phyloP scores from a whole-genome alignment of 1,139 yeast genomes.

The Yamadazyma dendronema region DNA sequence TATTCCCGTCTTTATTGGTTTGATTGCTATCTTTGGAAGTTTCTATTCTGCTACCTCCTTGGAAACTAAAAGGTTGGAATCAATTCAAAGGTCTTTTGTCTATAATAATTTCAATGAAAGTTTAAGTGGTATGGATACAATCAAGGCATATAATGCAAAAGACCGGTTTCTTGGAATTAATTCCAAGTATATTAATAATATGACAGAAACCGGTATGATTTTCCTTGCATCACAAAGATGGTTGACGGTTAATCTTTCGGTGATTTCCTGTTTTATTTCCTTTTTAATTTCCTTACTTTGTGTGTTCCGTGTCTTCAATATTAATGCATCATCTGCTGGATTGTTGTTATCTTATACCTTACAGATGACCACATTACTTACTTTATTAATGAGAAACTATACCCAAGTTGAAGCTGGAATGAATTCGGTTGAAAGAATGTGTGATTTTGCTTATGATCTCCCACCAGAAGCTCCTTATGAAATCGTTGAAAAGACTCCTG shows the following conservation, averaged over 20 bases:
- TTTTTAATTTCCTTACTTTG: conserved; percentile 59
- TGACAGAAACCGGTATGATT: conserved; percentile 72
- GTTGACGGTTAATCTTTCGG: conserved; percentile 67
- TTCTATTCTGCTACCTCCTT: conserved; percentile 67
- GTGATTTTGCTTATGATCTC: conserved; percentile 57
- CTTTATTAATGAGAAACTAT: conserved; percentile 51
- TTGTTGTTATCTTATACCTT: conserved; percentile 64
- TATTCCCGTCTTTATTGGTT: conserved; percentile 37
- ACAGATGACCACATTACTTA: conserved; percentile 50
- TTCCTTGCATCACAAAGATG: conserved; percentile 75
- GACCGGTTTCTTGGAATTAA: conserved; percentile 52
- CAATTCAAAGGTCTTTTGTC: conserved; percentile 70
- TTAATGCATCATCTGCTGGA: conserved; percentile 70
- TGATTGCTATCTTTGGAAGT: conserved; percentile 38
- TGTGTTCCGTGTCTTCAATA: conserved; percentile 61
- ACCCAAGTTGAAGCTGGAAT: conserved; percentile 81
- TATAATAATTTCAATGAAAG: conserved; percentile 78
- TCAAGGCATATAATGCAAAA: conserved; percentile 58
- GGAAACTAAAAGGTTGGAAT: conserved; percentile 80
- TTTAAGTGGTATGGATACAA: conserved; percentile 68
- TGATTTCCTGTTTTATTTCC: conserved; percentile 49
- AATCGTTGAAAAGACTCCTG: conserved; percentile 56
- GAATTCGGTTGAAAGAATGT: conserved; percentile 81
- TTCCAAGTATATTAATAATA: conserved; percentile 51
- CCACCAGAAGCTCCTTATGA: conserved; percentile 43